Conservation (phyloP, 2,329 filamentous ascomycete species). For the Colletotrichum noveboracense region DNA sequence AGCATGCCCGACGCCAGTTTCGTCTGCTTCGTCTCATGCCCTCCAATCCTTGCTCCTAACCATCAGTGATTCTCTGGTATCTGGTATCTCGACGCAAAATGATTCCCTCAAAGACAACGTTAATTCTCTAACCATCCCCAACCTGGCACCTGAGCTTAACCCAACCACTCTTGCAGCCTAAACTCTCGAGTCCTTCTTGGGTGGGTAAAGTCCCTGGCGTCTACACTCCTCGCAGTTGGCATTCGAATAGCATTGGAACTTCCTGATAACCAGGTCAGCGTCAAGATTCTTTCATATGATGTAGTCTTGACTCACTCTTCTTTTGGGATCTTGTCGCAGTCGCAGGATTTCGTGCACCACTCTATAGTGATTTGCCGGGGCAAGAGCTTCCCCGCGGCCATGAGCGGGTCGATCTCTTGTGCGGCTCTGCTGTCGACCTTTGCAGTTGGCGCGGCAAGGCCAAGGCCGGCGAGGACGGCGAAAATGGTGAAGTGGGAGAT, state of each 20-base stretch:
- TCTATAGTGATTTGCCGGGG: background rate
- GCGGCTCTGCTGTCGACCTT: background rate
- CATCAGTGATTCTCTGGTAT: background rate
- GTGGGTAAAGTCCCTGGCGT: background rate
- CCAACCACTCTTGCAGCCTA: background rate
- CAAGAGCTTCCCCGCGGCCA: constrained; percentile 11
- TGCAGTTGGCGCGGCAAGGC: background rate
- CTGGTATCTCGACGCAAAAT: background rate
- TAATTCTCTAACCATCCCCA: background rate
- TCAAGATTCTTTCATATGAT: accelerated
- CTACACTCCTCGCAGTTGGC: constrained; percentile 30
- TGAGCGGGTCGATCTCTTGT: background rate
- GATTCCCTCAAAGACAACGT: background rate
- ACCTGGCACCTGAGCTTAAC: background rate
- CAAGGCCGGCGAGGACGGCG: background rate
- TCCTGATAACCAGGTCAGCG: constrained; percentile 25
- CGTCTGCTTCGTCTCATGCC: background rate
- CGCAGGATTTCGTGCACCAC: constrained; percentile 24
- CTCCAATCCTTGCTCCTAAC: background rate
- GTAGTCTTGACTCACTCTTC: constrained; percentile 20
- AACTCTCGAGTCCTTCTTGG: background rate
- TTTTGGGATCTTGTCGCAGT: constrained; percentile 28
- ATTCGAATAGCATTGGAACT: constrained; percentile 39
- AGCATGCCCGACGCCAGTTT: background rate
- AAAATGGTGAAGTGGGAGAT: constrained; percentile 1